phyloP scores from a whole-genome alignment of 345 rosid species.

The Sisymbrium irio region DNA sequence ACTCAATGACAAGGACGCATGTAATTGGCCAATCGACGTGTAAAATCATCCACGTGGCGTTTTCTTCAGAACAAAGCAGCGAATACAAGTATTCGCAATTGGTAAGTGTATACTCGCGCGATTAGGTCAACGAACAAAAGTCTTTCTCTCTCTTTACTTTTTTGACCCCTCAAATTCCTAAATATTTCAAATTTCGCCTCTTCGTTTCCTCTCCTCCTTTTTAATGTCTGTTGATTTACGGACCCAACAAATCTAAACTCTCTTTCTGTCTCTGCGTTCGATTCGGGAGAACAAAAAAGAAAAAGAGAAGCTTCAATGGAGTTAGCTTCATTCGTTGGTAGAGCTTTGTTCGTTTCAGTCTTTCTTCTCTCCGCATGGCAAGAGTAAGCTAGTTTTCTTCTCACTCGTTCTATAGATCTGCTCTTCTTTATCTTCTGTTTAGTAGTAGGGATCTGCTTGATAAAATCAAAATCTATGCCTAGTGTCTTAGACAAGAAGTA shows the following conservation, averaged over 20 bases:
- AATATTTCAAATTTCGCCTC: constrained; percentile 15
- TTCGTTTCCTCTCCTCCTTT: constrained; percentile 13
- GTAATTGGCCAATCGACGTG: constrained; percentile 42
- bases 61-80: not conserved
- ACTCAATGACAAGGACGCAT: not conserved
- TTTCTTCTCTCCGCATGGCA: constrained; percentile 77
- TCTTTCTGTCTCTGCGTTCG: not conserved
- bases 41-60: not conserved
- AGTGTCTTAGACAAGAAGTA: not conserved
- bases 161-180: constrained; percentile 11
- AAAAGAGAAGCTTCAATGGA: constrained; percentile 28
- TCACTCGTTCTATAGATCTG: constrained; percentile 27
- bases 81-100: not conserved
- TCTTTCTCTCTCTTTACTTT: not conserved
- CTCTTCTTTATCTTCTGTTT: not conserved
- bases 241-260: constrained; percentile 30
- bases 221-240: constrained; percentile 3
- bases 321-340: constrained; percentile 52
- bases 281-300: not conserved
- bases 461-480: not conserved
- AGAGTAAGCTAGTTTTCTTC: constrained; percentile 42
- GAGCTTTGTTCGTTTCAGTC: constrained; percentile 66
- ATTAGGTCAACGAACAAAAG: not conserved
- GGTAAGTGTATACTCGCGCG: constrained; percentile 5
- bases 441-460: constrained; percentile 11